phyloP scores from a whole-genome alignment of 352 stramenopile genomes.

The Pythium vanterpoolii region DNA sequence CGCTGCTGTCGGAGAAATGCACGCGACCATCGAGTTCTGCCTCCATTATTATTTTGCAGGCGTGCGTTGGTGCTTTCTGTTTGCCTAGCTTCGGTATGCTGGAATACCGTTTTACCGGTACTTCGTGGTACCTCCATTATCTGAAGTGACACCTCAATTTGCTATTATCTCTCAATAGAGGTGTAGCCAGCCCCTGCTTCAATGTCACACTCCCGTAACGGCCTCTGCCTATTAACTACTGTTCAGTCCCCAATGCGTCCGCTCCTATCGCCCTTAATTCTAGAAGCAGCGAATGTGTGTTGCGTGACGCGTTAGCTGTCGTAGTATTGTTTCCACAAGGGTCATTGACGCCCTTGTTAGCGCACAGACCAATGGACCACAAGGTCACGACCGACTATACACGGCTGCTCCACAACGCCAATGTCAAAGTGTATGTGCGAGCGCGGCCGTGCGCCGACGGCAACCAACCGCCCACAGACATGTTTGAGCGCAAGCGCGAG shows the following conservation, averaged over 20 bases:
- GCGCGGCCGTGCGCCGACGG: conserved; percentile 76
- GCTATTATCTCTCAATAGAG: too few species aligned
- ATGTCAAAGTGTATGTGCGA: conserved; percentile 83
- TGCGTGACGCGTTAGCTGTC: neutral
- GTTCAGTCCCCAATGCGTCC: neutral
- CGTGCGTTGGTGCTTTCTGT: too few species aligned
- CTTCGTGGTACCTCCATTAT: too few species aligned
- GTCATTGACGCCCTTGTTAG: neutral
- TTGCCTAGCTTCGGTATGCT: too few species aligned
- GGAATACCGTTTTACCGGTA: too few species aligned
- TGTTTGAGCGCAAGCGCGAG: conserved; percentile 82
- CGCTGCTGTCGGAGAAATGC: conserved; percentile 70
- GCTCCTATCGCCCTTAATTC: neutral
- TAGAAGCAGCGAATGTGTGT: neutral
- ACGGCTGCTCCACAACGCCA: conserved; percentile 65
- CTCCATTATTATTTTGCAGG: conserved; percentile 60
- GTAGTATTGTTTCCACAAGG: neutral
- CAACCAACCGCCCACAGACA: conserved; percentile 61
- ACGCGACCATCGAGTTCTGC: conserved; percentile 66
- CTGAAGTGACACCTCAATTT: too few species aligned
- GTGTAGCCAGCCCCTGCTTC: conserved; percentile 22
- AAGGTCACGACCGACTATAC: conserved; percentile 87
- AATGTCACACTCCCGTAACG: too few species aligned
- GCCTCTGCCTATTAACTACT: too few species aligned
- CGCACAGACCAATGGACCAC: conserved; percentile 57